Base-by-base conservation (phyloP, 257 asterid genomes). In the Agastache rugosa region DNA sequence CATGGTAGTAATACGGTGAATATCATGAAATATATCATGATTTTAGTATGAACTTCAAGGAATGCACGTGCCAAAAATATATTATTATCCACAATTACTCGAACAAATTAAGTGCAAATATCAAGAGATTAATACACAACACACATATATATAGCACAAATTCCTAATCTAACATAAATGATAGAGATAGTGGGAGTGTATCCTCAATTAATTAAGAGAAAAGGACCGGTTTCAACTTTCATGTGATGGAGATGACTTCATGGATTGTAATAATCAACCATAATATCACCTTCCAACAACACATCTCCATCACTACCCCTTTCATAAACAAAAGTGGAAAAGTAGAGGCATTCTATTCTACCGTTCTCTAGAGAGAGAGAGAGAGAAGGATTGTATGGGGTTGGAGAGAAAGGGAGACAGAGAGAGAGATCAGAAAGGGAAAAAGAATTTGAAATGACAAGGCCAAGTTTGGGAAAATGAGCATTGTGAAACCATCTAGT, bases 391-490 rank as follows among this genome's bases (percentile, higher is more conserved):
- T 19, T 23, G 47, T 22, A 45, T 37, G 41, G 17, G 65, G 16
- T 23, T 47, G 17, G 75, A 65, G 78, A 67, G 82, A 47, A 75
- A 72, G 72, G 27, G 69, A 31, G 65, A 63, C 25, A 58, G 58
- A 51, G 60, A 65, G 77, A 75, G 72, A 56, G 76, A 78, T 64
- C 45, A 64, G 29, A 67, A 51, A 63, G 48, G 17, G 23, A 27
- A 37, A 74, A 29, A 67, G 77, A 69, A 64, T 29, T 48, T 71
- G 89, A 87, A 72, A 80, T 85, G 92, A 85, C 88, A 78, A 82
- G 84, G 80, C 77, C n/a, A 54, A 72, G 79, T 76, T 79, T 82
- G 82, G 82, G 86, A 87, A 89, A 86, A 63, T 62, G 83, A 73
- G 85, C 76, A 78, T 78, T 83, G 85, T 77, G 80, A 71, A 78